A percentile compares a stretch with the other conserved stretches of the same genome.
phyloP scores from a whole-genome alignment of 257 asterid genomes.

The Nicotiana obtusifolia region DNA sequence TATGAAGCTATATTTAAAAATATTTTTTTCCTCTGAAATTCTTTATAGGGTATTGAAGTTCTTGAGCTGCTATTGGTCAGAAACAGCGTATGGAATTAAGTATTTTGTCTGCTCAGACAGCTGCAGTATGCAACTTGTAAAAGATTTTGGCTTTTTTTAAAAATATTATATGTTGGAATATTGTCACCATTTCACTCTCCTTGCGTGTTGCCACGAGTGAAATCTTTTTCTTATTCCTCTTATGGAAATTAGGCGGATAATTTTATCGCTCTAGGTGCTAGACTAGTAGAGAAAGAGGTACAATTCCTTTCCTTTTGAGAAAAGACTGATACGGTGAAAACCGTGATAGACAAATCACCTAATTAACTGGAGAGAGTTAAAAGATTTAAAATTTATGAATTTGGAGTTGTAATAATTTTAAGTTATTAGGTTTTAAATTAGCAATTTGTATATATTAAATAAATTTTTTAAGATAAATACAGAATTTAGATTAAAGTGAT shows the following conservation, averaged over 20 bases:
- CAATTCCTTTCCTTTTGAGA: too few species aligned
- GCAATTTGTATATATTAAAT: too few species aligned
- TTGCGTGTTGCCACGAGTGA: not conserved
- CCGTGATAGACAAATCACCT: too few species aligned
- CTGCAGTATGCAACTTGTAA: not conserved
- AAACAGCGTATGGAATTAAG: slow-evolving; percentile 22
- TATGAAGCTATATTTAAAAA: not conserved
- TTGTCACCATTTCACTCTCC: not conserved
- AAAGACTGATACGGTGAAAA: too few species aligned
- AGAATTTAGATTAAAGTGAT: too few species aligned
- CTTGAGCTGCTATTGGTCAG: slow-evolving; percentile 26
- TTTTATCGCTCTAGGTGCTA: too few species aligned
- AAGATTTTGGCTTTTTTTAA: not conserved
- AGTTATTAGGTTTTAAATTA: too few species aligned
- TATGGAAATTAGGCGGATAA: not conserved
- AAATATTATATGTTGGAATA: not conserved
- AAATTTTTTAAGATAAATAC: too few species aligned
- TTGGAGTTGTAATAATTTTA: too few species aligned
- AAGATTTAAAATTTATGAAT: too few species aligned
- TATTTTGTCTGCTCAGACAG: slow-evolving; percentile 19
- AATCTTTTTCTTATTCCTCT: not conserved
- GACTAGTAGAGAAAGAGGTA: too few species aligned
- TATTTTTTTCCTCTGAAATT: not conserved
- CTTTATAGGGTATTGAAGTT: not conserved
- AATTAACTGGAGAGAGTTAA: too few species aligned